These are phyloP conservation scores for Coemansia sp. DNA, from an alignment of 192 early-diverging fungal genomes.

Conservation along the genomic window DNA sequence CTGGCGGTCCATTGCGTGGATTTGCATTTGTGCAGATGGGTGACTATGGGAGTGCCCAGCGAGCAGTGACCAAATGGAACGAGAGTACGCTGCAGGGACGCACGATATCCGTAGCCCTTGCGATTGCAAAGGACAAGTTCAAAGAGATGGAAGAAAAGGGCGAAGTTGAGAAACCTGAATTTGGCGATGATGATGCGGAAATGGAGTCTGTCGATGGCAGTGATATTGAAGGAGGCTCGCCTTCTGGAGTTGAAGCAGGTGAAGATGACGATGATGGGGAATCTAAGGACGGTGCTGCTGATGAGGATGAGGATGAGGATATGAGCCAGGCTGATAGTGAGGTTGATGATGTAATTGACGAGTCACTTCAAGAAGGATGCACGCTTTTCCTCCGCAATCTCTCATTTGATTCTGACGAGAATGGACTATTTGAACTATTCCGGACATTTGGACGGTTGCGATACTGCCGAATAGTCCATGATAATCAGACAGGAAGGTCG, in stretches of 20 bases:
- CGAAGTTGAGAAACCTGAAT: slow-evolving; percentile 50
- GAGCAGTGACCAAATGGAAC: slow-evolving; percentile 72
- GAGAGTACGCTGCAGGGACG: slow-evolving; percentile 68
- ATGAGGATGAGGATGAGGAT: slow-evolving; percentile 44
- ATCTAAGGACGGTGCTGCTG: slow-evolving; percentile 13
- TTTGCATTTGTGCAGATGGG: slow-evolving; percentile 91
- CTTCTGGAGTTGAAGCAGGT: slow-evolving; percentile 41
- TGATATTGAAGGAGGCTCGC: slow-evolving; percentile 34
- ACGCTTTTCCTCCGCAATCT: slow-evolving; percentile 94
- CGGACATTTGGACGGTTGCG: slow-evolving; percentile 56
- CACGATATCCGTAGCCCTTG: slow-evolving; percentile 81
- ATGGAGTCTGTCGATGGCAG: slow-evolving; percentile 42
- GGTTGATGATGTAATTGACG: slow-evolving; percentile 51
- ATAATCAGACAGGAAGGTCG: slow-evolving; percentile 76
- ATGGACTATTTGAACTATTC: slow-evolving; percentile 66
- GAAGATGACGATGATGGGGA: slow-evolving; percentile 28
- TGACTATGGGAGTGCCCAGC: slow-evolving; percentile 66
- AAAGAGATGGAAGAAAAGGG: slow-evolving; percentile 62
- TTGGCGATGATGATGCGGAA: slow-evolving; percentile 35
- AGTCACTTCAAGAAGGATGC: slow-evolving; percentile 58
- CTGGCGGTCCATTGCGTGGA: slow-evolving; percentile 73
- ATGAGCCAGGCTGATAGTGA: slow-evolving; percentile 35
- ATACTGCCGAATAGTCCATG: slow-evolving; percentile 84
- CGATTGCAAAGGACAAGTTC: slow-evolving; percentile 73
- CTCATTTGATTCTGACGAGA: slow-evolving; percentile 86